Percentiles rank a stretch among this genome's conserved stretches.
Conservation (phyloP, 1,139 yeast genomes). For the Scheffersomyces quercinus region DNA sequence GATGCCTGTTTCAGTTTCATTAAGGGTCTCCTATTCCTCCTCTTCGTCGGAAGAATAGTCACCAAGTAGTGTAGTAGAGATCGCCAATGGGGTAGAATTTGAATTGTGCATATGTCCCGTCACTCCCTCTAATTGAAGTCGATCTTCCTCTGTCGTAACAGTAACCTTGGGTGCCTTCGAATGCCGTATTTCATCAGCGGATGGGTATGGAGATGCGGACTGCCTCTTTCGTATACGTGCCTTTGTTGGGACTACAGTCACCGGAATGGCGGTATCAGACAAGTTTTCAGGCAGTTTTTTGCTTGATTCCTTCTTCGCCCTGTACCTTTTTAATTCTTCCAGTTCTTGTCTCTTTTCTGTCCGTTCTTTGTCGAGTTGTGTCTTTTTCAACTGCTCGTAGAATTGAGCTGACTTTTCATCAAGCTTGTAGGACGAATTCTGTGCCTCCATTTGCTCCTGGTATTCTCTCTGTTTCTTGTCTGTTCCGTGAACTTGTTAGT, state of each 20-base stretch:
- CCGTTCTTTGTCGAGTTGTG: slow-evolving; percentile 16
- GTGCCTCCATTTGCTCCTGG: slow-evolving; percentile 14
- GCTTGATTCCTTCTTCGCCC: slow-evolving; percentile 2
- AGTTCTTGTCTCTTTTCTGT: slow-evolving; percentile 7
- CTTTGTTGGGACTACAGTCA: too few species aligned
- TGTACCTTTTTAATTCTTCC: slow-evolving; percentile 7
- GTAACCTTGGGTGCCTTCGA: too few species aligned
- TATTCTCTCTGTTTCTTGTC: slow-evolving; percentile 16
- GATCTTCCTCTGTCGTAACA: too few species aligned
- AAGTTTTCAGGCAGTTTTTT: not conserved
- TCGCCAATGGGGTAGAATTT: too few species aligned
- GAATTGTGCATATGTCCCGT: too few species aligned
- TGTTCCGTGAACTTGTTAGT: slow-evolving; percentile 2
- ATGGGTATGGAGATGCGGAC: too few species aligned
- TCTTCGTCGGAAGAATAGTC: not conserved
- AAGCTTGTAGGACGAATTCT: slow-evolving; percentile 17
- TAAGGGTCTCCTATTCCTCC: not conserved
- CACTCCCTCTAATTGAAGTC: too few species aligned
- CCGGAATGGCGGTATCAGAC: not conserved
- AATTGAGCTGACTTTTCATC: slow-evolving; percentile 17
- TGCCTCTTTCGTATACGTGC: too few species aligned
- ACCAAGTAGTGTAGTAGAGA: not conserved
- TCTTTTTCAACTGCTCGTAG: slow-evolving; percentile 22
- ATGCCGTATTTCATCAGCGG: too few species aligned
- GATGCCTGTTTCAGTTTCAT: not conserved